A percentile compares a stretch with the other conserved stretches of the same genome.
Conservation (phyloP, 2,329 filamentous ascomycete species). For the Lachnum nothofagi region DNA sequence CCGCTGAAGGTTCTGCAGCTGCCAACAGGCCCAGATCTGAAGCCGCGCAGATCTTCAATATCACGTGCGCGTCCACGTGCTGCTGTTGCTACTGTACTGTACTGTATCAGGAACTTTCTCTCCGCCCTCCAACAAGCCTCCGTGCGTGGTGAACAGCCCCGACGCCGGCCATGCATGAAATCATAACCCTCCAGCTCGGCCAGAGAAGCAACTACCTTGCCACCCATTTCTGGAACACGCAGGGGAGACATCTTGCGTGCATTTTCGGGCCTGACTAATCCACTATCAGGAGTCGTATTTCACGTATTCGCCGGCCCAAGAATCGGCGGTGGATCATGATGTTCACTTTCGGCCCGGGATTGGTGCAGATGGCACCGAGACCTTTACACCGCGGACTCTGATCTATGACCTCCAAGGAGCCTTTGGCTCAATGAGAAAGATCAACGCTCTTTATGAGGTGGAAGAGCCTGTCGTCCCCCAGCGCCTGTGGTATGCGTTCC, state of each 20-base stretch:
- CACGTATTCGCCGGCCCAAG: constrained; percentile 68
- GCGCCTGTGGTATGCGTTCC: constrained; percentile 37
- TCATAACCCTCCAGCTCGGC: constrained; percentile 88
- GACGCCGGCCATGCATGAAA: constrained; percentile 70
- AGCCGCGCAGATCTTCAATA: too few species aligned
- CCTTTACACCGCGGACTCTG: constrained; percentile 83
- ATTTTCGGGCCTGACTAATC: constrained; percentile 11
- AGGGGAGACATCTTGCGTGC: constrained; percentile 46
- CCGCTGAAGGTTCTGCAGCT: too few species aligned
- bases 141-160: too few species aligned
- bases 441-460: constrained; percentile 72
- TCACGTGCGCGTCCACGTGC: too few species aligned
- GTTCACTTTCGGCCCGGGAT: constrained; percentile 83
- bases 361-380: constrained; percentile 78
- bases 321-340: constrained; percentile 71
- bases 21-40: too few species aligned
- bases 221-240: constrained; percentile 96
- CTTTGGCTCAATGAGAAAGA: constrained; percentile 81
- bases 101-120: too few species aligned
- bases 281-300: constrained; percentile 86
- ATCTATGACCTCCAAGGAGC: constrained; percentile 94
- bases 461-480: constrained; percentile 30
- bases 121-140: too few species aligned
- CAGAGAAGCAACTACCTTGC: constrained; percentile 88
- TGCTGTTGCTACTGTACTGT: too few species aligned